phyloP scores from a whole-genome alignment of 352 stramenopile genomes.

The Phytophthora cactorum region DNA sequence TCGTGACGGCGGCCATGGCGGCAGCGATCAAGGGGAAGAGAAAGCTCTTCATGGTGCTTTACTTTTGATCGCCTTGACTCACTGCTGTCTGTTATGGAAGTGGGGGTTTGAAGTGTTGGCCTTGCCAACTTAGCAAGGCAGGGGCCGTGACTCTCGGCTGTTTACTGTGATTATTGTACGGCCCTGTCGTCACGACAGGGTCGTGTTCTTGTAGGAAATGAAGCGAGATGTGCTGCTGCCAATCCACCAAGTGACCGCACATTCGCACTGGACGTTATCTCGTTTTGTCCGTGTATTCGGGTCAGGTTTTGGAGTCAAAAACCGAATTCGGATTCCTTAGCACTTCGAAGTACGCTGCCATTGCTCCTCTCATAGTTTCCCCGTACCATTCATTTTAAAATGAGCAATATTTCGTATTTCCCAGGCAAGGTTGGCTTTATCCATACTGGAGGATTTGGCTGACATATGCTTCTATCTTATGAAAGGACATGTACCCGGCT shows the following conservation, averaged over 20 bases:
- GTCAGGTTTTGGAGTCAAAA: no score
- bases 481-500: no score
- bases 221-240: conserved; percentile 30
- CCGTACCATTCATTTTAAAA: no score
- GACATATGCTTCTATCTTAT: no score
- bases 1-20: conserved; percentile 8
- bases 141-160: neutral
- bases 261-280: conserved; percentile 4
- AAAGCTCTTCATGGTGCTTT: conserved; percentile 23
- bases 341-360: no score
- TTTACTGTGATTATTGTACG: conserved; percentile 6
- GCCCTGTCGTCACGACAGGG: neutral
- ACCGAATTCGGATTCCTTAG: no score
- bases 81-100: conserved; percentile 10
- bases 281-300: no score
- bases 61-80: conserved; percentile 3
- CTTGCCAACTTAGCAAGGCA: neutral
- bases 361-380: no score
- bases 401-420: no score
- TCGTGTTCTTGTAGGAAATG: conserved; percentile 26
- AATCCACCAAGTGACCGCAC: conserved; percentile 13
- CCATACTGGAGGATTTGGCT: no score
- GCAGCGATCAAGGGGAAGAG: conserved; percentile 18
- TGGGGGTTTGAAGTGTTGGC: neutral
- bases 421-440: no score